Base-by-base conservation (phyloP, 2,329 filamentous ascomycete species). In the Corinectria fuckeliana region DNA sequence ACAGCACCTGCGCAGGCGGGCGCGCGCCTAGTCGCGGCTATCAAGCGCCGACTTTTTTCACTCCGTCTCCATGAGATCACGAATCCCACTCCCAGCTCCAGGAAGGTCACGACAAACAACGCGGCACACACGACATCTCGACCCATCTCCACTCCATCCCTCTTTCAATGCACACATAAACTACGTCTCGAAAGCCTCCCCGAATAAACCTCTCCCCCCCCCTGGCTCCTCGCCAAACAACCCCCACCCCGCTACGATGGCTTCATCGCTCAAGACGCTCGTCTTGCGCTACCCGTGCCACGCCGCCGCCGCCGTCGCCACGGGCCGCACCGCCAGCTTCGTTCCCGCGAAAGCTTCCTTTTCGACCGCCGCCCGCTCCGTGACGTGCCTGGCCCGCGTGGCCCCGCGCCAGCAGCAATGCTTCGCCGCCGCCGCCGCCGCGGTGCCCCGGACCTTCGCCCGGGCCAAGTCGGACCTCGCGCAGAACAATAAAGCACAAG, bases 251-350 rank as follows among this genome's bases (percentile, higher is more conserved):
- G n/a, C n/a, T 53, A 32, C 14, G 32, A 75, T 75, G 73, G 68
- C 72, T 25, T 71, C 70, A 20, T 58, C 72, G 38, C 56, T 75
- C 26, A 75, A 74, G 67, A 66, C 71, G 13, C 62, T 74, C 44
- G 74, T 72, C 62, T 60, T 73, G 68, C 71, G 72, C 64, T 69
- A 70, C 63, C 72, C 66, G 14, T 70, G 70, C 67, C 70, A 61
- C 51, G 56, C 57, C 42, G 59, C 68, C 47, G 59, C 68, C 58
- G 64, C 63, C 55, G 52, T 64, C 25, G 58, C 65, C 18, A 47
- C 59, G 58, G 55, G 58, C 62, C 61, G 58, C 49, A 52, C 55
- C 49, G 59, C 61, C 42, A 60, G 62, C 63, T 53, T 74, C 58
- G 61, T 67, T 23, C 41, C 41, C 41, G 41, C 71, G 23, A 70